A percentile compares a stretch with the other conserved stretches of the same genome.
Conservation (phyloP, 2,329 filamentous ascomycete genomes). For the Aureobasidium lini region DNA sequence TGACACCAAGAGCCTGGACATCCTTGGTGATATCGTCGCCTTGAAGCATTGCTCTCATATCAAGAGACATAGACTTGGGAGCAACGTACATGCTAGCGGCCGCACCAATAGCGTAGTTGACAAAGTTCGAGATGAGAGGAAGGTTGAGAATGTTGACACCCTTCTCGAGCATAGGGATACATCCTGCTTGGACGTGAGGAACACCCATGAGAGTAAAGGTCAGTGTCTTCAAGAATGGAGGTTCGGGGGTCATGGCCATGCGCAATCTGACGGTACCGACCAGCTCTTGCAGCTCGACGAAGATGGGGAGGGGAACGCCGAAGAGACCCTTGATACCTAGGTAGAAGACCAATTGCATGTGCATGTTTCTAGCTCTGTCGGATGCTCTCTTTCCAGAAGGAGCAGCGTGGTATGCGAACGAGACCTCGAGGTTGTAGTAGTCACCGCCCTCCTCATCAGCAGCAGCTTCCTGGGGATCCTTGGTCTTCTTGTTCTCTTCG, state of each 20-base stretch:
- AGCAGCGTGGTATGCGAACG: conserved; percentile 83
- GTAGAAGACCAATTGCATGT: conserved; percentile 93
- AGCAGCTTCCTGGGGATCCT: conserved; percentile 78
- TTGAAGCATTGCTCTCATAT: conserved; percentile 81
- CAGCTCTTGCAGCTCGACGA: conserved; percentile 82
- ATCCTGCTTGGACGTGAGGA: conserved; percentile 82
- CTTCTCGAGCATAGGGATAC: conserved; percentile 83
- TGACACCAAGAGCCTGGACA: conserved; percentile 73
- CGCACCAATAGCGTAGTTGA: conserved; percentile 87
- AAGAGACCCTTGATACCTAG: conserved; percentile 83
- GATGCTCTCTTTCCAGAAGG: conserved; percentile 63
- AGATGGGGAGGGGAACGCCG: conserved; percentile 79
- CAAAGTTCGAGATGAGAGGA: conserved; percentile 71
- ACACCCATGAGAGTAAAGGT: conserved; percentile 93
- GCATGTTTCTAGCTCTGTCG: conserved; percentile 87
- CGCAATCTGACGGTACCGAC: conserved; percentile 80
- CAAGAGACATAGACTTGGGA: conserved; percentile 79
- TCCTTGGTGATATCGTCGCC: conserved; percentile 92
- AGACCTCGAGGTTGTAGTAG: conserved; percentile 87
- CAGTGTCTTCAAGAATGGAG: conserved; percentile 84
- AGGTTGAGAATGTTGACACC: conserved; percentile 76
- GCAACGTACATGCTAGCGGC: conserved; percentile 87
- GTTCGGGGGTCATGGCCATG: conserved; percentile 78
- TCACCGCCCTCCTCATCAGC: conserved; percentile 86
- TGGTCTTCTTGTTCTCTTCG: conserved; percentile 68